Conservation (phyloP, 1,284 basidiomycete species). For the Salmacisia buchloeana region DNA sequence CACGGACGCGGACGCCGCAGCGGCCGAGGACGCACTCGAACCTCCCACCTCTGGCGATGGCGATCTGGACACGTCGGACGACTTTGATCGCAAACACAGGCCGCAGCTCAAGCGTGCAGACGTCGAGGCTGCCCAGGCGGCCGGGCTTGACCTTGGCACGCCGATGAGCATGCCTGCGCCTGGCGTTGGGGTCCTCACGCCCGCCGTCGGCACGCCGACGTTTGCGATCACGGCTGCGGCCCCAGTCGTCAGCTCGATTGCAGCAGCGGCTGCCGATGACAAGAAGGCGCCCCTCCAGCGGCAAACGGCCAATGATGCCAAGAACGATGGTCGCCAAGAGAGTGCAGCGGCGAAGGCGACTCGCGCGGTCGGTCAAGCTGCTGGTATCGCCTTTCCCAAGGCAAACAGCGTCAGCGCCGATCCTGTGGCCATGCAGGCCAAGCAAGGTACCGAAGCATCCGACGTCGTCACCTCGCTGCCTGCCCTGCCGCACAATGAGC, state of each 20-base stretch:
- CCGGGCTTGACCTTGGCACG: not conserved
- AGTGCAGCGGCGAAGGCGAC: constrained; percentile 3
- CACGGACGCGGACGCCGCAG: constrained; percentile 1
- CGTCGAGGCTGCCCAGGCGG: constrained; percentile 1
- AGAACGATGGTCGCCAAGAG: not conserved
- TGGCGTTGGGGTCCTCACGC: not conserved
- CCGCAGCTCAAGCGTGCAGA: not conserved
- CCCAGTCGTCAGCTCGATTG: too few relatives aligned
- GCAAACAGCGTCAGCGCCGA: too few relatives aligned
- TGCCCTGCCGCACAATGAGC: not conserved
- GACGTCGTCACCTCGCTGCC: too few relatives aligned
- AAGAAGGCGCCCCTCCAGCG: not conserved
- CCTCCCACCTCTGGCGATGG: not conserved
- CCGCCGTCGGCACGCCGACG: not conserved
- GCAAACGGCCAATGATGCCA: not conserved
- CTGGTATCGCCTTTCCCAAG: not conserved
- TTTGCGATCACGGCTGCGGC: constrained; percentile 1
- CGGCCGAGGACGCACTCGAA: not conserved
- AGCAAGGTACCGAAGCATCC: not conserved
- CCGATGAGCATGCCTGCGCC: not conserved
- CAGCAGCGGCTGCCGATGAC: not conserved
- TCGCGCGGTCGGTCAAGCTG: not conserved
- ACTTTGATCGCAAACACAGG: not conserved
- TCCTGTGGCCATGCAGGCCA: too few relatives aligned
- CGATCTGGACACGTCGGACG: not conserved